Evolutionary conservation across 2,329 filamentous ascomycete genomes (phyloP).

Genomic region (Venturia asperata): DNA sequence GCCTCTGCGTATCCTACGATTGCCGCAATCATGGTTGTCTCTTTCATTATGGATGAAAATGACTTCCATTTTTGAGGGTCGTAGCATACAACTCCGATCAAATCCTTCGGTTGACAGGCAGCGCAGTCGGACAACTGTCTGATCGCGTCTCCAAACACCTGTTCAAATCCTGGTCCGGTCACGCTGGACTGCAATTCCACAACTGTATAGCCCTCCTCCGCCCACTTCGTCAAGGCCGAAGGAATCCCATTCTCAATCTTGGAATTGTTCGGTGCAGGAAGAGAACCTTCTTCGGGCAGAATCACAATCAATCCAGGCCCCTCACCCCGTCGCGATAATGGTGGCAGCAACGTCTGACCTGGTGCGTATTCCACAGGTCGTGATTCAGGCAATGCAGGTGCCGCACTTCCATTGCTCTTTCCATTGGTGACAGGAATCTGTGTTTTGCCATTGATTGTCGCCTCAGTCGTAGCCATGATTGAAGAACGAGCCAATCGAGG

Average conservation of each 20-base stretch:
- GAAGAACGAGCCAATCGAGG: background rate
- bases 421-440: background rate
- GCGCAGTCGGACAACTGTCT: background rate
- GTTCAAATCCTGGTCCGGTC: background rate
- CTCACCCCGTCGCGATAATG: constrained; percentile 5
- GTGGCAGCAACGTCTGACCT: background rate
- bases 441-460: background rate
- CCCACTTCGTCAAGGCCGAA: constrained; percentile 10
- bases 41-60: background rate
- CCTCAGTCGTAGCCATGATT: background rate
- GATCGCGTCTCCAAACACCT: background rate
- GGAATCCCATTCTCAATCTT: constrained; percentile 9
- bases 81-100: constrained; percentile 2
- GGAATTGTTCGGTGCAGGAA: background rate
- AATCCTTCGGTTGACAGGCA: background rate
- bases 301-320: constrained; percentile 8
- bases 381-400: background rate
- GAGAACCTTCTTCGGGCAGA: background rate
- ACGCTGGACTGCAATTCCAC: background rate
- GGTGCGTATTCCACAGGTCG: constrained; percentile 1
- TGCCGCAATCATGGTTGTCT: background rate
- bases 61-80: background rate
- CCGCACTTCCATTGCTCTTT: background rate
- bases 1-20: background rate
- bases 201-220: constrained; percentile 9